Evolutionary conservation across 2,329 filamentous ascomycete species (phyloP).

Genomic region (Monosporascus sp.): DNA sequence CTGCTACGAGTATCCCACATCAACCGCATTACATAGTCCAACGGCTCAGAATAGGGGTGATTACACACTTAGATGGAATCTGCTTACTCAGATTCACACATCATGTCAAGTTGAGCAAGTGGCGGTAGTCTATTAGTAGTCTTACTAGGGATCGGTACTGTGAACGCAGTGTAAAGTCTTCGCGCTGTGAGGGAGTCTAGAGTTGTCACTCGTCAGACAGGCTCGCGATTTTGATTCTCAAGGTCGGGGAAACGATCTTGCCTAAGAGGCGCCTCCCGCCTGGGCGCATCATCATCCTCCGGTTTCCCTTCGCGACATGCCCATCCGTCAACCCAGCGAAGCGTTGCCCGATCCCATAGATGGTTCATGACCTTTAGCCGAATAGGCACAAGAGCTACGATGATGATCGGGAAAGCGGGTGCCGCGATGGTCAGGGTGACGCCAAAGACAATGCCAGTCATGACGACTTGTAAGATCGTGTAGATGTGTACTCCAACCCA

Average conservation of each 20-base stretch:
- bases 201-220: neutral
- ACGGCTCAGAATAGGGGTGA: neutral
- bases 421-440: conserved; percentile 58
- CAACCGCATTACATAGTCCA: neutral
- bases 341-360: conserved; percentile 53
- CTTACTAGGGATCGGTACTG: neutral
- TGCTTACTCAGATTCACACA: neutral
- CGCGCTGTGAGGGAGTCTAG: neutral
- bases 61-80: neutral
- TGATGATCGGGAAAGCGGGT: conserved; percentile 58
- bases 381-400: conserved; percentile 59
- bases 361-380: conserved; percentile 54
- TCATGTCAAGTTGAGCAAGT: neutral
- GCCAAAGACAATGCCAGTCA: conserved; percentile 57
- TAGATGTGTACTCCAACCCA: conserved; percentile 55
- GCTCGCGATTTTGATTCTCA: neutral
- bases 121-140: neutral
- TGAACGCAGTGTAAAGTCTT: neutral
- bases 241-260: neutral
- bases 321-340: conserved; percentile 41
- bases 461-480: conserved; percentile 50
- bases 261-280: neutral
- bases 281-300: conserved; percentile 35
- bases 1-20: no score
- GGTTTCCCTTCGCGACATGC: conserved; percentile 48